phyloP scores from a whole-genome alignment of 1,284 basidiomycete genomes.

The Leccinum insolens region DNA sequence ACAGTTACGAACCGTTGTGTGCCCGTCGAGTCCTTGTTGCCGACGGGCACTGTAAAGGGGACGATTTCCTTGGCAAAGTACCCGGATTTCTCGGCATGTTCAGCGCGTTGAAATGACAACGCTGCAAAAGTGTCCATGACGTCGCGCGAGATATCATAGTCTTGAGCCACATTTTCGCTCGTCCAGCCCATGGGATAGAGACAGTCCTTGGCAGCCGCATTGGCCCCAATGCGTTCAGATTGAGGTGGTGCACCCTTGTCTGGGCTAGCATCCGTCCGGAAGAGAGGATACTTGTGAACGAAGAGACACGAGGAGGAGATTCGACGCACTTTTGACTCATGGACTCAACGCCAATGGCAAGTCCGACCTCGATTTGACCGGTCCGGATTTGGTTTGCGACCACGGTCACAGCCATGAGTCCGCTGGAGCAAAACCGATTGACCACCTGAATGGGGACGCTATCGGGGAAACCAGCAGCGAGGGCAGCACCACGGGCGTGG shows the following conservation, averaged over 20 bases:
- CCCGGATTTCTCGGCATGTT: constrained; percentile 66
- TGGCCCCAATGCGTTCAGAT: constrained; percentile 59
- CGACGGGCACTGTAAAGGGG: constrained; percentile 69
- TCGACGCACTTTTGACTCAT: constrained; percentile 74
- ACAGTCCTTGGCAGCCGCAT: constrained; percentile 60
- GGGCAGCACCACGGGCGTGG: constrained; percentile 71
- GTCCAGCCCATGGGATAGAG: constrained; percentile 86
- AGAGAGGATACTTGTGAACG: background rate
- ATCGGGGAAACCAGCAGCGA: constrained; percentile 83
- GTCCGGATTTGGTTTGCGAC: constrained; percentile 82
- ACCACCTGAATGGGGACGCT: constrained; percentile 74
- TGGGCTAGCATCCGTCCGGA: constrained; percentile 44
- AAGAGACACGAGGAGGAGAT: background rate
- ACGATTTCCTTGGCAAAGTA: constrained; percentile 81
- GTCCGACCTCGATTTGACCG: constrained; percentile 84
- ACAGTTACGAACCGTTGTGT: constrained; percentile 60
- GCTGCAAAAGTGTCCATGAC: constrained; percentile 89
- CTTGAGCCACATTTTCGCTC: constrained; percentile 70
- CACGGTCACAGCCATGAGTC: constrained; percentile 71
- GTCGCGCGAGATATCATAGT: constrained; percentile 82
- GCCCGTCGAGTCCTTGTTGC: constrained; percentile 48
- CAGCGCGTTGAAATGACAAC: constrained; percentile 76
- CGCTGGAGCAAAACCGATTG: constrained; percentile 82
- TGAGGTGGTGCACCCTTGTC: constrained; percentile 64
- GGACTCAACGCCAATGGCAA: constrained; percentile 84